Evolutionary conservation across 2,329 filamentous ascomycete genomes (phyloP).

Genomic region (Eutypella sp.): DNA sequence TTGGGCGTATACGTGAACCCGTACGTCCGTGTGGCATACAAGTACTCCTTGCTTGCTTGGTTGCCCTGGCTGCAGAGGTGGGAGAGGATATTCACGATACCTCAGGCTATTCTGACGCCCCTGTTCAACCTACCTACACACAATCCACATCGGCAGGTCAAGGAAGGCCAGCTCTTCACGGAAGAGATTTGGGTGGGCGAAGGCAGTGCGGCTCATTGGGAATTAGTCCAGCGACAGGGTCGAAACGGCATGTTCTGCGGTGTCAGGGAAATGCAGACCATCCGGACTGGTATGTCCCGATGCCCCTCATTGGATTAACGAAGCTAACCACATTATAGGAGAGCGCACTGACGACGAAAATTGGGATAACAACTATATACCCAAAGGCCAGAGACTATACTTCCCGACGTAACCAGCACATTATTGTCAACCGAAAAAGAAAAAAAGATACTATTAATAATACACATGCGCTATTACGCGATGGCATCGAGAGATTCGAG

Average conservation of each 20-base stretch:
- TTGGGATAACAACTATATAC: constrained; percentile 30
- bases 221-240: constrained; percentile 38
- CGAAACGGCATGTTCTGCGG: constrained; percentile 53
- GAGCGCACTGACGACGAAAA: constrained; percentile 27
- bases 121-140: constrained; percentile 51
- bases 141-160: constrained; percentile 57
- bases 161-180: constrained; percentile 48
- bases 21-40: constrained; percentile 67
- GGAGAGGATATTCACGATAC: constrained; percentile 57
- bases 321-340: constrained; percentile 2
- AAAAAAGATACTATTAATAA: constrained; percentile 12
- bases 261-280: constrained; percentile 42
- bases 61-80: constrained; percentile 57
- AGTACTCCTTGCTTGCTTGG: constrained; percentile 50
- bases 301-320: neutral
- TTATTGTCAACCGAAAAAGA: constrained; percentile 9
- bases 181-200: constrained; percentile 46
- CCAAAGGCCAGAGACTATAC: constrained; percentile 26
- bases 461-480: constrained; percentile 11
- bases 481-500: too few relatives aligned
- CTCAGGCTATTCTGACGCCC: constrained; percentile 54
- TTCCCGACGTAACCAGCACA: constrained; percentile 25
- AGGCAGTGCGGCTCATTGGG: constrained; percentile 31
- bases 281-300: constrained; percentile 17
- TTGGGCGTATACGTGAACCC: constrained; percentile 70